A percentile compares a stretch with the other conserved stretches of the same genome.
These are phyloP conservation scores for Lumnitzera racemosa DNA, from an alignment of 345 rosid genomes.

Conservation along the genomic window DNA sequence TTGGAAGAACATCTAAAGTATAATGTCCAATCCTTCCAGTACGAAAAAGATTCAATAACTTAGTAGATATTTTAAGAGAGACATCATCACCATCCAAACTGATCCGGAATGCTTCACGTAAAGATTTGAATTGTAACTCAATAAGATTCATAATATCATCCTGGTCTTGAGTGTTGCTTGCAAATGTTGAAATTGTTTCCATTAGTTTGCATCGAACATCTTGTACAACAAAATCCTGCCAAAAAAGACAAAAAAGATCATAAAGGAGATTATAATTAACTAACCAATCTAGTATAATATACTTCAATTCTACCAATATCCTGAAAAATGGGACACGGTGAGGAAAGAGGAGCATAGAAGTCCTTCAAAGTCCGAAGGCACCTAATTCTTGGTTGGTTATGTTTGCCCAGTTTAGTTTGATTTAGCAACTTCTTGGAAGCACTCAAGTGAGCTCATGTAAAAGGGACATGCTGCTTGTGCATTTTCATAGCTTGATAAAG, in stretches of 20 bases:
- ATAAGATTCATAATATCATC: slow-evolving; percentile 36
- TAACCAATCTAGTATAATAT: background rate
- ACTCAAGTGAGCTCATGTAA: too few relatives aligned
- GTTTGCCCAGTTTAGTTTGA: too few relatives aligned
- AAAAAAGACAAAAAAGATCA: background rate
- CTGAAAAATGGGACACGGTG: background rate
- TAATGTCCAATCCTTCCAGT: slow-evolving; percentile 83
- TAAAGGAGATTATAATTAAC: background rate
- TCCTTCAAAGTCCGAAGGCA: too few relatives aligned
- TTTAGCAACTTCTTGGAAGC: too few relatives aligned
- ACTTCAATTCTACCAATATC: background rate
- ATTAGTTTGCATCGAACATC: slow-evolving; percentile 46
- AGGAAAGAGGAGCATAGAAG: too few relatives aligned
- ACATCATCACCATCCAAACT: slow-evolving; percentile 29
- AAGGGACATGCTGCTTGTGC: too few relatives aligned
- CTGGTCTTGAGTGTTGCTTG: slow-evolving; percentile 24
- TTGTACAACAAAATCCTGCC: slow-evolving; percentile 57
- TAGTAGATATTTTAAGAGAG: slow-evolving; percentile 34
- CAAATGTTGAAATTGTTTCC: slow-evolving; percentile 31
- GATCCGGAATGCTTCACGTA: slow-evolving; percentile 32
- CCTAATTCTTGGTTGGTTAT: too few relatives aligned
- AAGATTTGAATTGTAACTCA: slow-evolving; percentile 29
- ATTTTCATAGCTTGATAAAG: too few relatives aligned
- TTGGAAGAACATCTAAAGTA: slow-evolving; percentile 44
- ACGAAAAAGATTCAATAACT: slow-evolving; percentile 62